These are phyloP conservation scores for Claviceps purpurea DNA, from an alignment of 2,329 filamentous ascomycete genomes.

Conservation along the genomic window DNA sequence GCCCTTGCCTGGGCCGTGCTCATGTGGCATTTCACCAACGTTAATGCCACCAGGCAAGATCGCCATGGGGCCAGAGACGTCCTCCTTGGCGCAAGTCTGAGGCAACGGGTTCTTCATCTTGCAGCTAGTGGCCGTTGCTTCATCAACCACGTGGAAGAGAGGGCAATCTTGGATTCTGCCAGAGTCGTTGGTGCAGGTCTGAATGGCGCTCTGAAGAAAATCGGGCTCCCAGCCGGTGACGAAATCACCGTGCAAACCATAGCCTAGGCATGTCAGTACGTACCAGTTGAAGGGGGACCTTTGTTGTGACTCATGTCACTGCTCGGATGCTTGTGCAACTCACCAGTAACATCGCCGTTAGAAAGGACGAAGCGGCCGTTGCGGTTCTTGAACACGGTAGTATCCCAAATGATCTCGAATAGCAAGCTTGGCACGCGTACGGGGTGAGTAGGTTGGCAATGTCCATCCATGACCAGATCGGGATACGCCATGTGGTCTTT, in stretches of 20 bases:
- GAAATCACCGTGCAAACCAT: constrained; percentile 69
- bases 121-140: constrained; percentile 47
- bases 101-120: constrained; percentile 43
- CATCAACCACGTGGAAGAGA: constrained; percentile 56
- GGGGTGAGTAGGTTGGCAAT: constrained; percentile 57
- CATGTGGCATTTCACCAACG: constrained; percentile 7
- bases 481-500: constrained; percentile 65
- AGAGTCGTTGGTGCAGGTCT: constrained; percentile 58
- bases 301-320: background rate
- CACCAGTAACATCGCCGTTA: constrained; percentile 65
- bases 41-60: constrained; percentile 52
- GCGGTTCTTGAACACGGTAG: constrained; percentile 46
- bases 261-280: constrained; percentile 33
- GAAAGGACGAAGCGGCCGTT: constrained; percentile 61
- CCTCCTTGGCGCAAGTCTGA: constrained; percentile 38
- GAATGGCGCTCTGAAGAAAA: constrained; percentile 58
- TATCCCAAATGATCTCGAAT: constrained; percentile 78
- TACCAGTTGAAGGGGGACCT: background rate
- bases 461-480: constrained; percentile 59
- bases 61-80: constrained; percentile 40
- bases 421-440: constrained; percentile 62
- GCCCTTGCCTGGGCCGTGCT: background rate
- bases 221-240: constrained; percentile 61
- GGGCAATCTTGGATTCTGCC: constrained; percentile 62
- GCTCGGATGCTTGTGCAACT: constrained; percentile 10